A percentile compares a stretch with the other conserved stretches of the same genome.
These are phyloP conservation scores for Arthrobotrys pseudoclavata DNA, from an alignment of 2,329 filamentous ascomycete species.

Conservation along the genomic window DNA sequence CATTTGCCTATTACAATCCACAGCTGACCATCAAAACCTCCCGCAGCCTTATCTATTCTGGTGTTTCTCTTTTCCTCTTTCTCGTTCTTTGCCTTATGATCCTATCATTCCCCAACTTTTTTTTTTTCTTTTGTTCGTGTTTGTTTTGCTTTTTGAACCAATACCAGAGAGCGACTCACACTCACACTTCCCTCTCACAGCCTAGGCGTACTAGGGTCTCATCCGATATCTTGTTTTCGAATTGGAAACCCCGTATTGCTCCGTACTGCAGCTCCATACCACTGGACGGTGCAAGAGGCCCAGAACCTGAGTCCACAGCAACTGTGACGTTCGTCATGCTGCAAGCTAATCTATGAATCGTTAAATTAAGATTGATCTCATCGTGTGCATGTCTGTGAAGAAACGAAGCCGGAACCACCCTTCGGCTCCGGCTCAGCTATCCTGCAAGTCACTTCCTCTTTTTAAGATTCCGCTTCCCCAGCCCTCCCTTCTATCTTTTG, in stretches of 20 bases:
- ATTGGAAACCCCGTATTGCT: not conserved
- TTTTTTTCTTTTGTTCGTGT: slow-evolving; percentile 26
- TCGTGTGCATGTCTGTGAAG: not conserved
- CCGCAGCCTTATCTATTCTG: slow-evolving; percentile 42
- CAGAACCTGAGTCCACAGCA: slow-evolving; percentile 1
- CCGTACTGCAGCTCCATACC: not conserved
- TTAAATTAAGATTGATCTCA: not conserved
- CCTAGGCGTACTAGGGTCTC: slow-evolving; percentile 33
- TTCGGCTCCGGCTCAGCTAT: not conserved
- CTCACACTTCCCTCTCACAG: slow-evolving; percentile 29
- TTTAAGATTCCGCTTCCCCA: too few relatives aligned
- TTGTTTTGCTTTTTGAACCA: slow-evolving; percentile 52
- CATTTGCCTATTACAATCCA: not conserved
- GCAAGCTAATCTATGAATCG: slow-evolving; percentile 8
- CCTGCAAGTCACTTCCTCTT: too few relatives aligned
- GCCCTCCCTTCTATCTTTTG: not conserved
- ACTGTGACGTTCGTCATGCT: slow-evolving; percentile 5
- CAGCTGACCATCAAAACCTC: slow-evolving; percentile 21
- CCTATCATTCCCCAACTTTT: slow-evolving; percentile 50
- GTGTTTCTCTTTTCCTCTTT: slow-evolving; percentile 23
- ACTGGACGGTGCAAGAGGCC: not conserved
- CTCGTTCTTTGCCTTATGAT: slow-evolving; percentile 39
- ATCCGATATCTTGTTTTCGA: slow-evolving; percentile 46
- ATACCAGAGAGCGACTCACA: slow-evolving; percentile 10
- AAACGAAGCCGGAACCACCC: too few relatives aligned